Evolutionary conservation across 352 stramenopile genomes (phyloP).

Genomic region (Phytophthora citricola): DNA sequence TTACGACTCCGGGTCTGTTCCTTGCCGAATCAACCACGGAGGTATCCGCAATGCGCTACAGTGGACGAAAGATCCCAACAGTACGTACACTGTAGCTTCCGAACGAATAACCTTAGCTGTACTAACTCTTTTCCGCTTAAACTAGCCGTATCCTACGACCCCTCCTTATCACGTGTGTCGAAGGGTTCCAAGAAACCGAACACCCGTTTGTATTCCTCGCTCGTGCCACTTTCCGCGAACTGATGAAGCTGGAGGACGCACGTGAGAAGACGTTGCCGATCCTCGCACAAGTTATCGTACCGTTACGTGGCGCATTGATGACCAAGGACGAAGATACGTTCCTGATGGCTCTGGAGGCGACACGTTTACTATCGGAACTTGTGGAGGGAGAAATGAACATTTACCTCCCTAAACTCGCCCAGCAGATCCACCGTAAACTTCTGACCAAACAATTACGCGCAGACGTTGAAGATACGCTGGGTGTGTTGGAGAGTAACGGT

Average conservation of each 20-base stretch:
- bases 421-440: slow-evolving; percentile 82
- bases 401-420: slow-evolving; percentile 74
- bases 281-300: slow-evolving; percentile 65
- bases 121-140: background rate
- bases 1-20: slow-evolving; percentile 74
- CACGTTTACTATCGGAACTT: slow-evolving; percentile 64
- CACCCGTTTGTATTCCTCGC: slow-evolving; percentile 86
- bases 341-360: slow-evolving; percentile 72
- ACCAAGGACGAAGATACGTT: slow-evolving; percentile 75
- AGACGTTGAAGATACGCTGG: slow-evolving; percentile 70
- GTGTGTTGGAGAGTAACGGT: slow-evolving; percentile 72
- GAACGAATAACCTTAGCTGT: background rate
- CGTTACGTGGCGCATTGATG: slow-evolving; percentile 71
- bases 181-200: slow-evolving; percentile 78
- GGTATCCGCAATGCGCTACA: slow-evolving; percentile 78
- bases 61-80: slow-evolving; percentile 72
- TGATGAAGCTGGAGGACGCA: slow-evolving; percentile 68
- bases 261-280: slow-evolving; percentile 63
- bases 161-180: slow-evolving; percentile 72
- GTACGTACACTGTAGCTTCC: slow-evolving; percentile 13
- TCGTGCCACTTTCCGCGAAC: slow-evolving; percentile 73
- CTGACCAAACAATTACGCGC: slow-evolving; percentile 61
- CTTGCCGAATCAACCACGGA: slow-evolving; percentile 83
- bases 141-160: slow-evolving; percentile 65
- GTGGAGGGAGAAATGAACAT: slow-evolving; percentile 81